Evolutionary conservation across 352 stramenopile genomes (phyloP).

Genomic region (Phytopythium montanum): DNA sequence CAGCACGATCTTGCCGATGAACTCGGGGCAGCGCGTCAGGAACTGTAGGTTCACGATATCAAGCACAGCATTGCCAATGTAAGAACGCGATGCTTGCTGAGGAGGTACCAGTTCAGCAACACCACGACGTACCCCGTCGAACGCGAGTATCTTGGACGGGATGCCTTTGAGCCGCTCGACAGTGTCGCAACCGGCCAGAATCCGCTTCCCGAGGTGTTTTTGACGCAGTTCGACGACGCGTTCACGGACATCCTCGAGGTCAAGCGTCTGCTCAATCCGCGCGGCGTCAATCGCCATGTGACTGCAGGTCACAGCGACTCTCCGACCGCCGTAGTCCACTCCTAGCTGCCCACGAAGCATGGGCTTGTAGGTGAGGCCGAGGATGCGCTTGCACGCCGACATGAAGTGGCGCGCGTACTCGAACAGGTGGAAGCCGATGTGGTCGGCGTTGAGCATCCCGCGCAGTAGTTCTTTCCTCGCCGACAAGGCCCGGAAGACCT

Average conservation of each 20-base stretch:
- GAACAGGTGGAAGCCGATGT: constrained; percentile 93
- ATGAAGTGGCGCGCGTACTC: constrained; percentile 93
- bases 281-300: constrained; percentile 82
- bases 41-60: constrained; percentile 50
- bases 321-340: constrained; percentile 94
- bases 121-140: constrained; percentile 60
- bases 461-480: constrained; percentile 89
- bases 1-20: constrained; percentile 78
- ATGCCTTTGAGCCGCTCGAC: constrained; percentile 97
- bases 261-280: constrained; percentile 53
- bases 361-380: constrained; percentile 93
- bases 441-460: constrained; percentile 88
- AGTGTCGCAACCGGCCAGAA: constrained; percentile 92
- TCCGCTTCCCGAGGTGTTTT: constrained; percentile 67
- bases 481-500: constrained; percentile 97
- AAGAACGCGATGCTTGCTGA: no score
- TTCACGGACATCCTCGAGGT: constrained; percentile 36
- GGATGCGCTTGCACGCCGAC: constrained; percentile 88
- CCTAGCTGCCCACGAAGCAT: constrained; percentile 89
- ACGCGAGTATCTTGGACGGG: constrained; percentile 95
- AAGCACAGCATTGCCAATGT: background rate
- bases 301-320: constrained; percentile 94
- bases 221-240: constrained; percentile 53
- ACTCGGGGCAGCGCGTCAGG: constrained; percentile 81
- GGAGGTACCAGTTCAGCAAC: background rate